phyloP scores from a whole-genome alignment of 495 filamentous ascomycete genomes.

The Daldinia caldariorum region DNA sequence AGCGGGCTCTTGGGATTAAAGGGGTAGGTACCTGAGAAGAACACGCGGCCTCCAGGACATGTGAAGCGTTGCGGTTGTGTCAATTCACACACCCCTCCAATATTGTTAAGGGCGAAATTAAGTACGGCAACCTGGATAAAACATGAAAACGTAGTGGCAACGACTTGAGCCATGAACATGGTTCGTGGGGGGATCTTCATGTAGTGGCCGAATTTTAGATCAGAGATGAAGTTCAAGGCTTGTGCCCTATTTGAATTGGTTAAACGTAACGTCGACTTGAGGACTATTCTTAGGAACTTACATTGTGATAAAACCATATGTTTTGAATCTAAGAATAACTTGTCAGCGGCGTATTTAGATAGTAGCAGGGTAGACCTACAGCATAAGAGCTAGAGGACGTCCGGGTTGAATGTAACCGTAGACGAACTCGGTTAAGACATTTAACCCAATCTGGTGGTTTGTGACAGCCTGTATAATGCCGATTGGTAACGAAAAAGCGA shows the following conservation, averaged over 20 bases:
- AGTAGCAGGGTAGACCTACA: slow-evolving; percentile 47
- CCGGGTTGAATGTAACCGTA: slow-evolving; percentile 77
- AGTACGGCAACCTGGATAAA: slow-evolving; percentile 73
- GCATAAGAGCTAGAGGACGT: slow-evolving; percentile 72
- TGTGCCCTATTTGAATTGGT: slow-evolving; percentile 51
- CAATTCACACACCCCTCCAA: slow-evolving; percentile 68
- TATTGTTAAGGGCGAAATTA: slow-evolving; percentile 70
- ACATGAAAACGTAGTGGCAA: slow-evolving; percentile 72
- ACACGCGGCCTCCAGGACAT: slow-evolving; percentile 73
- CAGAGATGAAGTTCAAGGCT: slow-evolving; percentile 63
- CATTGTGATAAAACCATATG: slow-evolving; percentile 77
- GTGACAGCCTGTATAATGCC: slow-evolving; percentile 72
- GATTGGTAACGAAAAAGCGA: slow-evolving; percentile 64
- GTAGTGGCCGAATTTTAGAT: slow-evolving; percentile 73
- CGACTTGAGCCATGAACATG: slow-evolving; percentile 73
- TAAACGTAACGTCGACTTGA: neutral
- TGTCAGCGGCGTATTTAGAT: slow-evolving; percentile 3
- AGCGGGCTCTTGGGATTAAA: neutral
- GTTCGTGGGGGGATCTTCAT: slow-evolving; percentile 75
- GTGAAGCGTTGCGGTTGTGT: slow-evolving; percentile 71
- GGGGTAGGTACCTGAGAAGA: slow-evolving; percentile 64
- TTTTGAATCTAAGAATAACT: slow-evolving; percentile 66
- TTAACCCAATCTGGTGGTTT: slow-evolving; percentile 74
- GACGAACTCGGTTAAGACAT: slow-evolving; percentile 76
- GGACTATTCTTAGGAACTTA: slow-evolving; percentile 40